These are phyloP conservation scores for Aurantiochytrium sp. DNA, from an alignment of 108 stramenopile species.

Conservation along the genomic window DNA sequence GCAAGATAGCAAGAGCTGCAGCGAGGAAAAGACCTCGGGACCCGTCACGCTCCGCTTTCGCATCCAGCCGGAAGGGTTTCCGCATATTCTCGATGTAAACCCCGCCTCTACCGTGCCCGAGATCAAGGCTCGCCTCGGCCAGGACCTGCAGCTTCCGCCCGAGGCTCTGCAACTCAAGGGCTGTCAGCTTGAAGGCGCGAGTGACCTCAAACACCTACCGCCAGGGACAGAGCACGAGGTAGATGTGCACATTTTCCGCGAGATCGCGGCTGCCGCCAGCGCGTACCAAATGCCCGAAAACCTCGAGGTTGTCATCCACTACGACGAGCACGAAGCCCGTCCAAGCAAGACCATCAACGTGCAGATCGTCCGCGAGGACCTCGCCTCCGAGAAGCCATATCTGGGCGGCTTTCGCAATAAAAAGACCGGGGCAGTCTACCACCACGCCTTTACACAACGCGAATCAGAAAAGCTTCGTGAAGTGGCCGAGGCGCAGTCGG, in stretches of 20 bases:
- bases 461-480: not conserved
- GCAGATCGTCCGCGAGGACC: conserved; percentile 27
- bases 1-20: not conserved
- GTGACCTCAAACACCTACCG: not conserved
- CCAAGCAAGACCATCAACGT: not conserved
- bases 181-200: not conserved
- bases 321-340: not conserved
- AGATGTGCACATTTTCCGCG: not conserved
- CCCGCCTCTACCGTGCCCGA: not conserved
- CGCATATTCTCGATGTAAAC: not conserved
- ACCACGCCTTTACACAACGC: conserved; percentile 57
- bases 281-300: not conserved
- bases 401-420: conserved; percentile 59
- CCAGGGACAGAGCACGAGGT: not conserved
- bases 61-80: not conserved
- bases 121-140: not conserved
- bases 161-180: not conserved
- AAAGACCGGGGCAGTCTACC: conserved; percentile 47
- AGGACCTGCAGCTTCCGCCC: not conserved
- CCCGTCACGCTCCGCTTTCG: not conserved
- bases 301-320: conserved; percentile 6
- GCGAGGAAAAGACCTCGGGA: not conserved
- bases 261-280: not conserved
- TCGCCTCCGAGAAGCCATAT: conserved; percentile 41
- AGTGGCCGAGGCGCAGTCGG: conserved; percentile 9